These are phyloP conservation scores for Colletotrichum karsti DNA, from an alignment of 2,329 filamentous ascomycete genomes.

Conservation along the genomic window DNA sequence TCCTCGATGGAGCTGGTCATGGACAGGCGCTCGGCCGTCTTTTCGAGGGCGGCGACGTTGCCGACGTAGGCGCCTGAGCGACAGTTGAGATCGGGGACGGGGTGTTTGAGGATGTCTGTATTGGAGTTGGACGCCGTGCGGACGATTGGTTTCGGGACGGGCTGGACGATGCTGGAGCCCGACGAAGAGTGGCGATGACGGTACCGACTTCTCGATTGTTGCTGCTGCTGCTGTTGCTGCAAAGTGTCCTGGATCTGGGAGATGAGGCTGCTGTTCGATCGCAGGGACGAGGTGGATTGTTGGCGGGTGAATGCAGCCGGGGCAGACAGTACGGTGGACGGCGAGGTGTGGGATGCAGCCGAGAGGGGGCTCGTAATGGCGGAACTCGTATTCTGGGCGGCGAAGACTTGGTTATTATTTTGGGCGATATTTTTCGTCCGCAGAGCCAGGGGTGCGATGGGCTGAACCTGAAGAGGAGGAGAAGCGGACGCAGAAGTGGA, in stretches of 20 bases:
- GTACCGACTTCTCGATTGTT: not conserved
- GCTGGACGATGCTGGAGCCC: not conserved
- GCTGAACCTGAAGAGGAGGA: not conserved
- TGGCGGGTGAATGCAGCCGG: slow-evolving; percentile 21
- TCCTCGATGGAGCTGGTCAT: slow-evolving; percentile 80
- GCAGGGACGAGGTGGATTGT: slow-evolving; percentile 12
- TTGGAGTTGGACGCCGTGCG: slow-evolving; percentile 55
- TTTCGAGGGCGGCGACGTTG: slow-evolving; percentile 79
- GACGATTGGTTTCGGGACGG: slow-evolving; percentile 51
- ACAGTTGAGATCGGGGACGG: slow-evolving; percentile 68
- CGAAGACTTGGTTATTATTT: not conserved
- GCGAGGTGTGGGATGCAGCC: slow-evolving; percentile 7
- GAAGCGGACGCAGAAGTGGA: not conserved
- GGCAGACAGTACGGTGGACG: slow-evolving; percentile 16
- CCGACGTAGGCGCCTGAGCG: slow-evolving; percentile 69
- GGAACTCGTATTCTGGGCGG: slow-evolving; percentile 23
- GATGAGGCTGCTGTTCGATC: slow-evolving; percentile 30
- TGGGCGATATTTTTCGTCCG: slow-evolving; percentile 15
- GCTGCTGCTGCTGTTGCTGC: slow-evolving; percentile 24
- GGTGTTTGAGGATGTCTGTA: slow-evolving; percentile 60
- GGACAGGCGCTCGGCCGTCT: slow-evolving; percentile 78
- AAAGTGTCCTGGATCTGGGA: slow-evolving; percentile 32
- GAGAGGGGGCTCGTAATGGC: slow-evolving; percentile 19
- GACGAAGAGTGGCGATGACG: slow-evolving; percentile 26
- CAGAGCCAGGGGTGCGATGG: slow-evolving; percentile 19